A percentile compares a stretch with the other conserved stretches of the same genome.
phyloP scores from a whole-genome alignment of 257 asterid species.

The Salvia miltiorrhiza region DNA sequence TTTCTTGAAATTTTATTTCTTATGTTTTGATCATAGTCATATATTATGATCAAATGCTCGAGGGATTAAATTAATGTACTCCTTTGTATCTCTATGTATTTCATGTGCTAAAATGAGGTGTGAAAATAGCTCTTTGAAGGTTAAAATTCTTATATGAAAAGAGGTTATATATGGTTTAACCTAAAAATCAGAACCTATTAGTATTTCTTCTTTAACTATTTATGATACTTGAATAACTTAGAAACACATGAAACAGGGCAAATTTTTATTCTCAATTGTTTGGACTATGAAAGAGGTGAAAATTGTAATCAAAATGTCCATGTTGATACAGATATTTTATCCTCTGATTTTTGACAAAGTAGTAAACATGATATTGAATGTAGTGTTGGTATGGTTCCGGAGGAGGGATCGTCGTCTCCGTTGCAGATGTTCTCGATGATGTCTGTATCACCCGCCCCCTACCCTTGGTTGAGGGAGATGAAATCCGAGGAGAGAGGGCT shows the following conservation, averaged over 20 bases:
- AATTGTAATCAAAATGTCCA: not conserved
- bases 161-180: not conserved
- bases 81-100: not conserved
- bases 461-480: conserved; percentile 52
- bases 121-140: not conserved
- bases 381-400: conserved; percentile 38
- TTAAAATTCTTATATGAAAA: not conserved
- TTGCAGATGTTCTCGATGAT: conserved; percentile 54
- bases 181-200: not conserved
- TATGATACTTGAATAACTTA: too few species aligned
- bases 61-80: not conserved
- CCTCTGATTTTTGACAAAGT: not conserved
- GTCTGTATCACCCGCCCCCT: conserved; percentile 68
- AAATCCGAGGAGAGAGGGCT: conserved; percentile 72
- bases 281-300: not conserved
- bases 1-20: not conserved
- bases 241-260: not conserved
- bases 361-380: not conserved
- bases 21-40: not conserved
- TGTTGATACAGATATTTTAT: not conserved
- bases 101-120: not conserved
- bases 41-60: not conserved
- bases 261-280: not conserved
- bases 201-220: not conserved
- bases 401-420: conserved; percentile 70